Evolutionary conservation across 176 grass and related monocot genomes (phyloP).

Genomic region (Oryza coarctata): DNA sequence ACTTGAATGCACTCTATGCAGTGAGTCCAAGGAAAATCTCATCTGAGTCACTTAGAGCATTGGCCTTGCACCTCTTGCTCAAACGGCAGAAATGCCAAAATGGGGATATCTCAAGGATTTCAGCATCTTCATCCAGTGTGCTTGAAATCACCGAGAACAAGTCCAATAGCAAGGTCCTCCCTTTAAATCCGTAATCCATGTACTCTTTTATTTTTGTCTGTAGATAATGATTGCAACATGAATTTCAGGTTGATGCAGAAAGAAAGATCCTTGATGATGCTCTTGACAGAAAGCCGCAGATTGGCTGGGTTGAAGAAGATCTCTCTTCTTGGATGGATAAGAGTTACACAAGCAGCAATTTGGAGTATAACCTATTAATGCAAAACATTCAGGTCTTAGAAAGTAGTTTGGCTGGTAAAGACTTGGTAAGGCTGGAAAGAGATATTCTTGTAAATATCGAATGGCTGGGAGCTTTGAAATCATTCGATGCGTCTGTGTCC

Average conservation of each 20-base stretch:
- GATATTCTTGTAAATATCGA: slow-evolving; percentile 61
- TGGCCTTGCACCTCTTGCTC: slow-evolving; percentile 40
- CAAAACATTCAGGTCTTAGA: slow-evolving; percentile 64
- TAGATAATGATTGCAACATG: neutral
- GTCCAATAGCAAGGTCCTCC: slow-evolving; percentile 30
- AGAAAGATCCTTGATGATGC: slow-evolving; percentile 12
- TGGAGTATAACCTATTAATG: slow-evolving; percentile 61
- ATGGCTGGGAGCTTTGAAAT: slow-evolving; percentile 63
- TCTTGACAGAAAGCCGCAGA: slow-evolving; percentile 11
- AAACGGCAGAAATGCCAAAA: neutral
- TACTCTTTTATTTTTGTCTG: slow-evolving; percentile 16
- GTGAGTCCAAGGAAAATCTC: slow-evolving; percentile 29
- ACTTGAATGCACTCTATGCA: slow-evolving; percentile 21
- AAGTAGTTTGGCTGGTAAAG: slow-evolving; percentile 53
- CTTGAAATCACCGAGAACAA: slow-evolving; percentile 42
- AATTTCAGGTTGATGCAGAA: slow-evolving; percentile 40
- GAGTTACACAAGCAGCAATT: slow-evolving; percentile 11
- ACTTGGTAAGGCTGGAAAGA: slow-evolving; percentile 50
- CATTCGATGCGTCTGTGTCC: slow-evolving; percentile 42
- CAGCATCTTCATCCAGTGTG: slow-evolving; percentile 23
- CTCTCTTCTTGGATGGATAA: slow-evolving; percentile 37
- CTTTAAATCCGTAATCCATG: neutral
- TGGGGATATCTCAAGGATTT: neutral
- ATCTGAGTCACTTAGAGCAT: slow-evolving; percentile 25
- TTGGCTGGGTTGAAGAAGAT: slow-evolving; percentile 29